These are phyloP conservation scores for Suillus americanus DNA, from an alignment of 768 basidiomycete genomes.

Conservation along the genomic window DNA sequence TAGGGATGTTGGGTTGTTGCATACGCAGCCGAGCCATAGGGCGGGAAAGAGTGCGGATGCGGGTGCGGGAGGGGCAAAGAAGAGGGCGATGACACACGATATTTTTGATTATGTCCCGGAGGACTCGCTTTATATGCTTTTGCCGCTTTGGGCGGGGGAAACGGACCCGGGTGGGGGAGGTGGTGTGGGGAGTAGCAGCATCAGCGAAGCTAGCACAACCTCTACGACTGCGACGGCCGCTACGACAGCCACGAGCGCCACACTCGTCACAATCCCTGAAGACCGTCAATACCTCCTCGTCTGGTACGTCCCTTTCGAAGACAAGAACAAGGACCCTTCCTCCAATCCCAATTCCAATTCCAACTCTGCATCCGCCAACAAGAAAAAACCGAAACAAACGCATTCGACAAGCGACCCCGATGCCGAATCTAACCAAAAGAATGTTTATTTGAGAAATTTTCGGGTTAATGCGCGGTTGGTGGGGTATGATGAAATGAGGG, in stretches of 20 bases:
- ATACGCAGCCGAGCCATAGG: constrained; percentile 46
- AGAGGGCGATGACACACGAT: constrained; percentile 27
- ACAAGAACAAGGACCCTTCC: constrained; percentile 18
- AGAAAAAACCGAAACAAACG: constrained; percentile 28
- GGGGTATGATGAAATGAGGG: constrained; percentile 67
- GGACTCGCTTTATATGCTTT: constrained; percentile 77
- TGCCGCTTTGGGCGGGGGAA: constrained; percentile 82
- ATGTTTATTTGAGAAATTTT: constrained; percentile 62
- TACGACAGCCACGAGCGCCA: constrained; percentile 24
- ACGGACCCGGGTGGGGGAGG: constrained; percentile 44
- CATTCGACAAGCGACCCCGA: constrained; percentile 27
- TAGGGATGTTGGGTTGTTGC: constrained; percentile 76
- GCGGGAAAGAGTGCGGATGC: constrained; percentile 15
- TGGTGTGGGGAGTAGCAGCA: neutral
- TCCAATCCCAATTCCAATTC: neutral
- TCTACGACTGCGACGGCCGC: neutral
- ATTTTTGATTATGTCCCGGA: constrained; percentile 63
- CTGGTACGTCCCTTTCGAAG: constrained; percentile 66
- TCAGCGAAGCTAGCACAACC: neutral
- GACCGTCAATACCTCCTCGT: constrained; percentile 74
- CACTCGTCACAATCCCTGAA: constrained; percentile 42
- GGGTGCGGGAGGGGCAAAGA: constrained; percentile 12
- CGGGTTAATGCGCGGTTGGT: constrained; percentile 75
- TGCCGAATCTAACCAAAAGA: constrained; percentile 37
- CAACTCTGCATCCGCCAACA: constrained; percentile 12